A percentile compares a stretch with the other conserved stretches of the same genome.
Evolutionary conservation across 129 eudicot genomes (phyloP).

Genomic region (carrot (Daucus carota)): DH1_v3.0 NC_030384.2:32235001-32235500

Average conservation of each 20-base stretch:
- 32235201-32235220: background rate
- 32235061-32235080: conserved; percentile 32
- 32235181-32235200: background rate
- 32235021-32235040: conserved; percentile 25
- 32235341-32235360: background rate
- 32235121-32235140: background rate
- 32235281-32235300: background rate
- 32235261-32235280: background rate
- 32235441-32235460: background rate
- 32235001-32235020: conserved; percentile 27
- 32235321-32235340: background rate
- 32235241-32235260: background rate
- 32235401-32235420: background rate
- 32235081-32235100: background rate
- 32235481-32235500: no score
- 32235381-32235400: background rate
- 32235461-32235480: no score
- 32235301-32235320: background rate
- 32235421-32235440: no score
- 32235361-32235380: background rate
- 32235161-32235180: background rate
- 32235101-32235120: background rate
- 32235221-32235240: background rate
- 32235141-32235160: background rate
- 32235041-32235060: conserved; percentile 19